Evolutionary conservation across 2,329 filamentous ascomycete species (phyloP).

Genomic region (Alternaria panax): DNA sequence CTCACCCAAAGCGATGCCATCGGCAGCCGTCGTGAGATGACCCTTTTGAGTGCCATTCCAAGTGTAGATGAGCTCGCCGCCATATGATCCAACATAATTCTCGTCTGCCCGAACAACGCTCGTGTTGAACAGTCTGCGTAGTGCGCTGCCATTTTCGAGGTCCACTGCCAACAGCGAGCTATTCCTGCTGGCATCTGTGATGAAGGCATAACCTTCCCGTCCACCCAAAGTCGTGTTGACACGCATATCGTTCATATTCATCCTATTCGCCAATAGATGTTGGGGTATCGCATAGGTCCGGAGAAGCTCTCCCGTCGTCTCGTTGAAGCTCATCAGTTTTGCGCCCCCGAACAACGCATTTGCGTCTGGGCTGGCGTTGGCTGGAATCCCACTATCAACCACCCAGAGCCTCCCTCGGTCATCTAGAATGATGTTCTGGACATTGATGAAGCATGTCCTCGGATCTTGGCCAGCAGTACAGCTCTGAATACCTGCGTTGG

Average conservation of each 20-base stretch:
- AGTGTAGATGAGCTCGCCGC: conserved; percentile 43
- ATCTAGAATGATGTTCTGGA: conserved; percentile 56
- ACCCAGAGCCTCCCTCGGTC: conserved; percentile 51
- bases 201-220: conserved; percentile 50
- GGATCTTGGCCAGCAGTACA: conserved; percentile 49
- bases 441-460: conserved; percentile 55
- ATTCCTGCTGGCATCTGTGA: conserved; percentile 51
- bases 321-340: conserved; percentile 55
- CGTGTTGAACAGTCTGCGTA: conserved; percentile 49
- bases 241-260: conserved; percentile 54
- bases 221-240: conserved; percentile 54
- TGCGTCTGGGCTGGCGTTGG: conserved; percentile 31
- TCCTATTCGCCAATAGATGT: conserved; percentile 43
- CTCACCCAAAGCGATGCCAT: conserved; percentile 49
- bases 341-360: conserved; percentile 45
- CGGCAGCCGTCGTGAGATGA: conserved; percentile 42
- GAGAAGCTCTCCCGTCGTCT: conserved; percentile 40
- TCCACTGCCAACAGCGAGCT: conserved; percentile 52
- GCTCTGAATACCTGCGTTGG: conserved; percentile 51
- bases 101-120: conserved; percentile 50
- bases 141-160: conserved; percentile 45
- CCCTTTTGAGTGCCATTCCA: conserved; percentile 49
- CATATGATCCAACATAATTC: conserved; percentile 51
- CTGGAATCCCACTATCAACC: conserved; percentile 52
- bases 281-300: conserved; percentile 50